These are phyloP conservation scores for Paecilomyces dactylethromorphus DNA, from an alignment of 2,329 filamentous ascomycete genomes.

Conservation along the genomic window DNA sequence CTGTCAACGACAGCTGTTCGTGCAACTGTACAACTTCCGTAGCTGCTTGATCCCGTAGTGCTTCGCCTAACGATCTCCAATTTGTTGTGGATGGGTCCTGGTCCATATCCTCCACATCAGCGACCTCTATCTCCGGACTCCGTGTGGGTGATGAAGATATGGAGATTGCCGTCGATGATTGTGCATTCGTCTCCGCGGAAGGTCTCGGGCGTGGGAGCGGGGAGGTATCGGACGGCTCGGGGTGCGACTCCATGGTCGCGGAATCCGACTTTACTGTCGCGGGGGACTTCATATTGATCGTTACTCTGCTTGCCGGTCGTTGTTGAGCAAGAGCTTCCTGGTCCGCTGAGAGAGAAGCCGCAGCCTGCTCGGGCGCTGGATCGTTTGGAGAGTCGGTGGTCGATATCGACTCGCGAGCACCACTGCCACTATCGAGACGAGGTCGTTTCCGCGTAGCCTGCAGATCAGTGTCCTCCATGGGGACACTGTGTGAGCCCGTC, in stretches of 20 bases:
- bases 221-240: conserved; percentile 10
- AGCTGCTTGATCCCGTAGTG: conserved; percentile 21
- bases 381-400: conserved; percentile 16
- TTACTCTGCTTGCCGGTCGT: conserved; percentile 39
- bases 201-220: conserved; percentile 6
- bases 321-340: conserved; percentile 21
- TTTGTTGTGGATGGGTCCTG: conserved; percentile 39
- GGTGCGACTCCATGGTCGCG: conserved; percentile 6
- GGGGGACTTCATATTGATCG: conserved; percentile 41
- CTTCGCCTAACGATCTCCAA: conserved; percentile 35
- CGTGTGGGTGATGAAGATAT: conserved; percentile 37
- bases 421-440: conserved; percentile 40
- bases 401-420: conserved; percentile 27
- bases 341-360: conserved; percentile 22
- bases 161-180: conserved; percentile 27
- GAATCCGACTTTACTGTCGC: conserved; percentile 13
- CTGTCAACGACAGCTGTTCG: conserved; percentile 24
- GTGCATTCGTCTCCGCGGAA: conserved; percentile 11
- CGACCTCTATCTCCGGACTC: conserved; percentile 44
- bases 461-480: conserved; percentile 35
- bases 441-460: conserved; percentile 40
- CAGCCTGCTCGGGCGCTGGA: conserved; percentile 12
- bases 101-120: conserved; percentile 44
- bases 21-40: conserved; percentile 30
- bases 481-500: conserved; percentile 21